Evolutionary conservation across 306 rosid genomes (phyloP).

Genomic region (Herpetospermum pedunculosum): DNA sequence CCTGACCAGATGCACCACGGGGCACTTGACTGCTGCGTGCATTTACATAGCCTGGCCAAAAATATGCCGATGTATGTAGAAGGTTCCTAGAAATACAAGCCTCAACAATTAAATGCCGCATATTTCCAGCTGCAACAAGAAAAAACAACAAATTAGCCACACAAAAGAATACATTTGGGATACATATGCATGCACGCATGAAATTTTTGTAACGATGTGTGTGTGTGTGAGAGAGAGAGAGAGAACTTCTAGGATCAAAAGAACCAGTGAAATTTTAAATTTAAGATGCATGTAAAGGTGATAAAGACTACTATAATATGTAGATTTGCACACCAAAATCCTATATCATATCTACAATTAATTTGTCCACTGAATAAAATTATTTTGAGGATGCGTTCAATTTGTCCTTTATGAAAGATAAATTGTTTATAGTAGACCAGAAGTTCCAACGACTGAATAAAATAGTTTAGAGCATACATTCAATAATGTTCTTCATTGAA

Average conservation of each 20-base stretch:
- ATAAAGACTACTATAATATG: not conserved
- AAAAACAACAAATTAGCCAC: slow-evolving; percentile 14
- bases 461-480: not conserved
- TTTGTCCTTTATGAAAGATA: not conserved
- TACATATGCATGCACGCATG: not conserved
- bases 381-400: not conserved
- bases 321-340: not conserved
- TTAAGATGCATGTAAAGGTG: not conserved
- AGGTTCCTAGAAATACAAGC: slow-evolving; percentile 76
- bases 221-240: no score
- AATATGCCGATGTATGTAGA: slow-evolving; percentile 73
- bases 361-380: not conserved
- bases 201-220: not conserved
- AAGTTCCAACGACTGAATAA: not conserved
- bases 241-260: not conserved
- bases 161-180: not conserved
- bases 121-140: slow-evolving; percentile 64
- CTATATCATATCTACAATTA: not conserved
- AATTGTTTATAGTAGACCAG: not conserved
- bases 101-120: slow-evolving; percentile 85
- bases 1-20: slow-evolving; percentile 40
- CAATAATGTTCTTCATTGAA: not conserved
- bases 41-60: slow-evolving; percentile 87
- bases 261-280: not conserved
- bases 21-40: slow-evolving; percentile 47